Percentiles rank a stretch among this genome's conserved stretches.
These are phyloP conservation scores for Candida silvatica DNA, from an alignment of 805 yeast genomes.

Conservation along the genomic window DNA sequence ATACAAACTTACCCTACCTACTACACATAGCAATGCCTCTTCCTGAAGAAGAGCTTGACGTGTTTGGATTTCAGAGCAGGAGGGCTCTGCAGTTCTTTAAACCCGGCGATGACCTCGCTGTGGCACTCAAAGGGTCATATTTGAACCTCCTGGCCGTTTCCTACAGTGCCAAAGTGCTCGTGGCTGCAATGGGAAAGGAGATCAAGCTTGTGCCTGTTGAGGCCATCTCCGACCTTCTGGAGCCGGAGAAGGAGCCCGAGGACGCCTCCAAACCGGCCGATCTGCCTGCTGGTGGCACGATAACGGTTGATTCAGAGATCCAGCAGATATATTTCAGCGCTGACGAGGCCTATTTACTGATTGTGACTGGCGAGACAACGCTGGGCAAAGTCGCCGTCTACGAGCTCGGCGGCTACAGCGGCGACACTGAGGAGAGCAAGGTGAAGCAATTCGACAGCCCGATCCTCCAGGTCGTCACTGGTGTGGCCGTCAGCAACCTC, in stretches of 20 bases:
- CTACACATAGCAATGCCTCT: not conserved
- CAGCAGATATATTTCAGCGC: constrained; percentile 15
- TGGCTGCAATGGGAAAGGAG: constrained; percentile 12
- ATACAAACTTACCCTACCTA: not conserved
- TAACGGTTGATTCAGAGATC: constrained; percentile 3
- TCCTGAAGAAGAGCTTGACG: not conserved
- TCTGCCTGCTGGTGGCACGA: not conserved
- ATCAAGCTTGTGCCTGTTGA: constrained; percentile 13
- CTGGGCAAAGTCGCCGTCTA: not conserved
- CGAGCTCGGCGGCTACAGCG: not conserved
- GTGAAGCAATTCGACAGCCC: not conserved
- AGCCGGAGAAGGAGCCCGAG: constrained; percentile 8
- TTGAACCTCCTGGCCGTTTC: constrained; percentile 15
- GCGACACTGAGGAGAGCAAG: not conserved
- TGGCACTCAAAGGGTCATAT: constrained; percentile 3
- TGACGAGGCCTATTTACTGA: constrained; percentile 12
- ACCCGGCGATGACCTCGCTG: not conserved
- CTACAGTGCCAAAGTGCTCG: constrained; percentile 9
- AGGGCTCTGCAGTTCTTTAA: constrained; percentile 18
- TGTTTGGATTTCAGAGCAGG: constrained; percentile 22
- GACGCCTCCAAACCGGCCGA: constrained; percentile 1
- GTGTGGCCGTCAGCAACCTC: not conserved
- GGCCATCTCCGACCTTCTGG: constrained; percentile 10
- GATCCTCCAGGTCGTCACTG: not conserved
- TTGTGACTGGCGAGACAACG: constrained; percentile 7